A percentile compares a stretch with the other conserved stretches of the same genome.
Conservation (phyloP, 352 stramenopile genomes). For the Phytophthora cajani region DNA sequence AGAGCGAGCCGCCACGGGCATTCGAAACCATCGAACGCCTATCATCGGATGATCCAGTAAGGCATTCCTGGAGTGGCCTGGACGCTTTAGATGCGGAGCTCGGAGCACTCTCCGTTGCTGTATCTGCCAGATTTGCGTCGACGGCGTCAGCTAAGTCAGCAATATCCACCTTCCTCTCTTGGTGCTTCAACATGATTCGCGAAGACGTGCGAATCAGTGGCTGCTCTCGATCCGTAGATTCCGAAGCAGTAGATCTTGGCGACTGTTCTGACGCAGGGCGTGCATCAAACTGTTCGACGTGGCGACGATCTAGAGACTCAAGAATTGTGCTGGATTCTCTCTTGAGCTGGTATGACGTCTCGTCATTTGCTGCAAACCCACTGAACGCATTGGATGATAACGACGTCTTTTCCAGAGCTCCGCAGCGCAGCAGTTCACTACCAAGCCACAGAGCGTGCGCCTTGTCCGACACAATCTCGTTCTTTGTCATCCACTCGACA, state of each 20-base stretch:
- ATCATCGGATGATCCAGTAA: constrained; percentile 47
- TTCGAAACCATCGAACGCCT: constrained; percentile 54
- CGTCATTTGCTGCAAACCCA: constrained; percentile 41
- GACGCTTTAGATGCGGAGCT: constrained; percentile 28
- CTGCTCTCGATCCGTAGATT: constrained; percentile 19
- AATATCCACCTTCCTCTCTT: constrained; percentile 46
- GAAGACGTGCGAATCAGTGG: constrained; percentile 35
- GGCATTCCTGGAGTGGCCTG: constrained; percentile 30
- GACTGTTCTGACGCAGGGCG: constrained; percentile 16
- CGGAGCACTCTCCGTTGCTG: constrained; percentile 16
- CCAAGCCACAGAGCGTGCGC: constrained; percentile 78
- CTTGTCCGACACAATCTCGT: constrained; percentile 78
- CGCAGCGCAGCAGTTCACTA: constrained; percentile 70
- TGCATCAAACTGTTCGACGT: constrained; percentile 31
- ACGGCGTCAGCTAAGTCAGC: constrained; percentile 41
- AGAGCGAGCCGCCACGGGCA: constrained; percentile 43
- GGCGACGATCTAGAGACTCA: constrained; percentile 17
- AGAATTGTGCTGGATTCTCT: constrained; percentile 49
- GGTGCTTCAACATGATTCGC: constrained; percentile 36
- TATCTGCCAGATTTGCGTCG: constrained; percentile 34
- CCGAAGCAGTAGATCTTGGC: constrained; percentile 16
- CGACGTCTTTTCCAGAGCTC: constrained; percentile 54
- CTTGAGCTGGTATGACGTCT: constrained; percentile 49
- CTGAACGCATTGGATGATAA: constrained; percentile 32
- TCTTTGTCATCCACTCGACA: constrained; percentile 79